These are phyloP conservation scores for Apiotrichum sp. DNA, from an alignment of 1,284 basidiomycete genomes.

Conservation along the genomic window DNA sequence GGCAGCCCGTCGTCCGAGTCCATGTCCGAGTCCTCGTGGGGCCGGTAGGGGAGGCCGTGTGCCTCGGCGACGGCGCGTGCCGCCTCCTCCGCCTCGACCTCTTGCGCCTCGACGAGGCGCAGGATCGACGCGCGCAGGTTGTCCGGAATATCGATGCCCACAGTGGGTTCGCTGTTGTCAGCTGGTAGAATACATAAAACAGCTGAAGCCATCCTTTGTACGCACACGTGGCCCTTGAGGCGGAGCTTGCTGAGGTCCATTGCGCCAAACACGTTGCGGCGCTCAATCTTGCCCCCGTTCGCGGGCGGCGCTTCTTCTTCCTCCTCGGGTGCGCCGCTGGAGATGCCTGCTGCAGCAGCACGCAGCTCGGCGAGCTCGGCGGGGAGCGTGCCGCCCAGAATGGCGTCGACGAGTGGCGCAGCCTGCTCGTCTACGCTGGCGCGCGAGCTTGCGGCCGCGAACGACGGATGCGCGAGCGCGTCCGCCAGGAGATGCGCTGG, in stretches of 20 bases:
- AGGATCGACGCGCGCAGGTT: slow-evolving; percentile 74
- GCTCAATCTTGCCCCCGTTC: slow-evolving; percentile 46
- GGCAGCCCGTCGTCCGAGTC: slow-evolving; percentile 8
- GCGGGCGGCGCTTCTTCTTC: not conserved
- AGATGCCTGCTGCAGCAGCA: slow-evolving; percentile 10
- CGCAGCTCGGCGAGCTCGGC: slow-evolving; percentile 32
- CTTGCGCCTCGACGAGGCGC: slow-evolving; percentile 63
- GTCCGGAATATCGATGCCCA: slow-evolving; percentile 60
- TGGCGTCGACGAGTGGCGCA: slow-evolving; percentile 38
- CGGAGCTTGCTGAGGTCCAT: slow-evolving; percentile 59
- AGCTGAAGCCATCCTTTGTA: no score
- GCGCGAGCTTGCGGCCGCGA: slow-evolving; percentile 17
- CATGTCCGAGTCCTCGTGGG: slow-evolving; percentile 38
- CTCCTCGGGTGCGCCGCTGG: not conserved
- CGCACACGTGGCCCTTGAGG: slow-evolving; percentile 56
- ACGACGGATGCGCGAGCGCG: slow-evolving; percentile 41
- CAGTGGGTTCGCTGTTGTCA: slow-evolving; percentile 28
- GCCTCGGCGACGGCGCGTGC: slow-evolving; percentile 46
- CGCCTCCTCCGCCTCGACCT: slow-evolving; percentile 61
- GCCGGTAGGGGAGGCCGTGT: slow-evolving; percentile 9
- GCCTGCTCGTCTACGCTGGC: slow-evolving; percentile 28
- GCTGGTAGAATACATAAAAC: not conserved
- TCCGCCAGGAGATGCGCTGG: slow-evolving; percentile 32
- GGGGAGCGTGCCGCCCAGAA: slow-evolving; percentile 37
- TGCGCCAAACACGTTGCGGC: slow-evolving; percentile 62